Evolutionary conservation across 768 basidiomycete genomes (phyloP).

Genomic region (Trichaptum fuscoviolaceum): DNA sequence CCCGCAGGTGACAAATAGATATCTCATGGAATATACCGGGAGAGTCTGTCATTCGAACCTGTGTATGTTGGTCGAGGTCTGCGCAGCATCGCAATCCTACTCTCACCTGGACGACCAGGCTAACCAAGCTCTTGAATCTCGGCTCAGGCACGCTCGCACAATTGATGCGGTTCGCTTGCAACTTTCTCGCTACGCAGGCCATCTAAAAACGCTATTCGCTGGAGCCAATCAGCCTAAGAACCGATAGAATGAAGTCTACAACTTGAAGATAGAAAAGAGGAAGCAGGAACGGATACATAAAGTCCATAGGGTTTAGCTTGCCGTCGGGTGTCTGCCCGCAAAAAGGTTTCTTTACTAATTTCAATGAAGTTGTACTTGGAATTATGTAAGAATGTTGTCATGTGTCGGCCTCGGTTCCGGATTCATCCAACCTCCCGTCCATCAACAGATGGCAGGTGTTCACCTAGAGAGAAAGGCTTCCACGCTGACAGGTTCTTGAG

Average conservation of each 20-base stretch:
- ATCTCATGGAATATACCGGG: no score
- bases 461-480: no score
- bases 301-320: no score
- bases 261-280: background rate
- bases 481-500: no score
- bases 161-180: background rate
- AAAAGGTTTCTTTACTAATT: background rate
- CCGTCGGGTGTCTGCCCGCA: background rate
- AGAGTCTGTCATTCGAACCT: background rate
- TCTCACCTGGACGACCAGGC: no score
- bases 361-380: no score
- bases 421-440: background rate
- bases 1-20: background rate
- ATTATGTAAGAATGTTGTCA: background rate
- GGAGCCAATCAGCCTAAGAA: no score
- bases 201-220: no score
- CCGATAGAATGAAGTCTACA: background rate
- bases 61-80: background rate
- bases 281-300: background rate
- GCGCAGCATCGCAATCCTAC: no score
- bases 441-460: no score
- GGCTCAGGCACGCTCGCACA: background rate
- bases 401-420: background rate
- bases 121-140: background rate
- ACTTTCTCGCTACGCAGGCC: background rate